These are phyloP conservation scores for Dactylellina leptospora DNA, from an alignment of 2,329 filamentous ascomycete genomes.

Conservation along the genomic window DNA sequence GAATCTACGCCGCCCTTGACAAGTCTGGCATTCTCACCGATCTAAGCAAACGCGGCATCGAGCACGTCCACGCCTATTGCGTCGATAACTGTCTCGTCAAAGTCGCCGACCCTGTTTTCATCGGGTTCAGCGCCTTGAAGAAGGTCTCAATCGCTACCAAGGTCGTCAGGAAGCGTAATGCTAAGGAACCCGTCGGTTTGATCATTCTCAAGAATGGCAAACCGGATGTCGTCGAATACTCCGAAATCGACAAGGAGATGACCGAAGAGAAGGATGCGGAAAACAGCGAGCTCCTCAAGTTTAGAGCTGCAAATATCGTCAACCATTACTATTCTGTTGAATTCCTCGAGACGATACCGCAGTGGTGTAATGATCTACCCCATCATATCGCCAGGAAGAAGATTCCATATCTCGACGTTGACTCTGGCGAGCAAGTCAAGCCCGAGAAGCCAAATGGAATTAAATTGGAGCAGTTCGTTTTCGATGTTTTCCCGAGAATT, in stretches of 20 bases:
- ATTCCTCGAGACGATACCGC: constrained; percentile 89
- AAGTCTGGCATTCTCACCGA: constrained; percentile 81
- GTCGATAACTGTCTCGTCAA: constrained; percentile 99
- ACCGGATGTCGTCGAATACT: constrained; percentile 98
- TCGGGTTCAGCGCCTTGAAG: constrained; percentile 88
- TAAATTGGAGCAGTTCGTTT: constrained; percentile 99
- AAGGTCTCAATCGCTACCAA: constrained; percentile 96
- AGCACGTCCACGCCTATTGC: constrained; percentile 97
- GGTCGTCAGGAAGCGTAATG: constrained; percentile 97
- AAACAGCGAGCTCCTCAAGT: constrained; percentile 83
- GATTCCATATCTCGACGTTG: constrained; percentile 83
- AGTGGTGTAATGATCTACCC: constrained; percentile 84
- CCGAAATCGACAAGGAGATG: constrained; percentile 89
- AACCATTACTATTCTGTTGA: constrained; percentile 99
- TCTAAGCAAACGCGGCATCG: constrained; percentile 85
- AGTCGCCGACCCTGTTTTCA: constrained; percentile 95
- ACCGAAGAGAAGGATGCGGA: constrained; percentile 86
- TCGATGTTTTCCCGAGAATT: constrained; percentile 94
- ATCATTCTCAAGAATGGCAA: constrained; percentile 95
- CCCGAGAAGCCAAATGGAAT: constrained; percentile 95
- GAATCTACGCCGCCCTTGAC: constrained; percentile 91
- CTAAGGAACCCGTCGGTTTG: constrained; percentile 92
- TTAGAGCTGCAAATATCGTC: constrained; percentile 98
- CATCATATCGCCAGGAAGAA: constrained; percentile 99
- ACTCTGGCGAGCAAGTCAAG: constrained; percentile 82